Evolutionary conservation across 441 rosid species (phyloP).

Genomic region (Pelargonium cotyledonis): DNA sequence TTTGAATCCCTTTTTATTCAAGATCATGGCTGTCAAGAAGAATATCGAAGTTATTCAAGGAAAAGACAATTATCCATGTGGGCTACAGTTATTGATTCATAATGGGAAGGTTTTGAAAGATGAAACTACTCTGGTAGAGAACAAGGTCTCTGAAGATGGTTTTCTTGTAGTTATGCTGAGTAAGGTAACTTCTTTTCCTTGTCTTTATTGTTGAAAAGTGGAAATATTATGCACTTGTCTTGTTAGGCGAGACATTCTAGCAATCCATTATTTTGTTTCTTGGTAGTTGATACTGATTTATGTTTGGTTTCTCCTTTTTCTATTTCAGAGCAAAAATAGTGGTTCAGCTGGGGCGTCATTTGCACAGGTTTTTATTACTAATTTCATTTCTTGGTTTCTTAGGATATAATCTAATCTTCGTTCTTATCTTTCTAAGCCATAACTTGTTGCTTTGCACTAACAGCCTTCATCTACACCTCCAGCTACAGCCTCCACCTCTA

Average conservation of each 20-base stretch:
- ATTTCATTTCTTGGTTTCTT: constrained; percentile 10
- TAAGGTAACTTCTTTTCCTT: constrained; percentile 44
- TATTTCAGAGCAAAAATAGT: constrained; percentile 57
- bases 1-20: constrained; percentile 3
- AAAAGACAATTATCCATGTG: constrained; percentile 91
- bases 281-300: neutral
- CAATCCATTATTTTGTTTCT: no score
- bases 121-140: constrained; percentile 76
- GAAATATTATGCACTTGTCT: neutral
- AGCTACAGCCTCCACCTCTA: constrained; percentile 30
- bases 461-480: constrained; percentile 57
- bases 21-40: constrained; percentile 98
- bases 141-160: constrained; percentile 84
- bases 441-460: constrained; percentile 7
- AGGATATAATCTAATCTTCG: neutral
- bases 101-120: constrained; percentile 97
- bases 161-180: constrained; percentile 99
- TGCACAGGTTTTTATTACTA: constrained; percentile 42
- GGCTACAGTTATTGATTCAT: constrained; percentile 88
- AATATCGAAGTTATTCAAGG: constrained; percentile 93
- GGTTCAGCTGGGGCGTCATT: constrained; percentile 59
- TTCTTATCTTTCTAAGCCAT: neutral
- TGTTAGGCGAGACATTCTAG: neutral
- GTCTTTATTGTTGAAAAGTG: neutral
- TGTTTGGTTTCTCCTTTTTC: neutral